Evolutionary conservation across 2,329 filamentous ascomycete species (phyloP).

Genomic region (Trichoderma citrinoviride): DNA sequence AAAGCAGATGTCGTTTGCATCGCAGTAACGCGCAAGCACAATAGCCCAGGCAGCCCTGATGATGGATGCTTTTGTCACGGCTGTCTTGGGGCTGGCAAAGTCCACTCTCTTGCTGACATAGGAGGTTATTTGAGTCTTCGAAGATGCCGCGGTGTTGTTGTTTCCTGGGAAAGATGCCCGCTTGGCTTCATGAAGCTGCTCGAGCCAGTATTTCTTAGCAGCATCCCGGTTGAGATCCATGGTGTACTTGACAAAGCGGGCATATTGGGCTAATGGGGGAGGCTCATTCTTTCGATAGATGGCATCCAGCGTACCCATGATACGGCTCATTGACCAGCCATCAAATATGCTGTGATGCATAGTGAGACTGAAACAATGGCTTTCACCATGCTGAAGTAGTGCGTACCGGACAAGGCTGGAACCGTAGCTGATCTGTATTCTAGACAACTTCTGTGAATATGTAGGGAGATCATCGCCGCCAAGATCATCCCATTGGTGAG

Average conservation of each 20-base stretch:
- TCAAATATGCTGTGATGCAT: constrained; percentile 19
- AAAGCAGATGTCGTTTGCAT: constrained; percentile 24
- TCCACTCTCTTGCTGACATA: constrained; percentile 5
- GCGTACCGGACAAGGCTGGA: background rate
- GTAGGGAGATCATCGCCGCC: background rate
- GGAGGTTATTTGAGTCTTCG: background rate
- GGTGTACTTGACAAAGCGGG: constrained; percentile 6
- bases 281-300: constrained; percentile 20
- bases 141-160: background rate
- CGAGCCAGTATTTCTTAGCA: background rate
- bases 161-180: background rate
- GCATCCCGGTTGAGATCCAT: background rate
- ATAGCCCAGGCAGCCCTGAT: constrained; percentile 28
- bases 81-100: background rate
- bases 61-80: constrained; percentile 22
- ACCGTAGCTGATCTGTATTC: background rate
- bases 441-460: background rate
- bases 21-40: constrained; percentile 22
- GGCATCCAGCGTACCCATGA: background rate
- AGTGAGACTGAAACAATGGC: background rate
- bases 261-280: background rate
- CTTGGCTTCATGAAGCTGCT: constrained; percentile 7
- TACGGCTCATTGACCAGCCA: constrained; percentile 11
- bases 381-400: background rate
- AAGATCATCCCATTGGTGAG: background rate